Evolutionary conservation across 768 basidiomycete species (phyloP).

Genomic region (Russula lepida): DNA sequence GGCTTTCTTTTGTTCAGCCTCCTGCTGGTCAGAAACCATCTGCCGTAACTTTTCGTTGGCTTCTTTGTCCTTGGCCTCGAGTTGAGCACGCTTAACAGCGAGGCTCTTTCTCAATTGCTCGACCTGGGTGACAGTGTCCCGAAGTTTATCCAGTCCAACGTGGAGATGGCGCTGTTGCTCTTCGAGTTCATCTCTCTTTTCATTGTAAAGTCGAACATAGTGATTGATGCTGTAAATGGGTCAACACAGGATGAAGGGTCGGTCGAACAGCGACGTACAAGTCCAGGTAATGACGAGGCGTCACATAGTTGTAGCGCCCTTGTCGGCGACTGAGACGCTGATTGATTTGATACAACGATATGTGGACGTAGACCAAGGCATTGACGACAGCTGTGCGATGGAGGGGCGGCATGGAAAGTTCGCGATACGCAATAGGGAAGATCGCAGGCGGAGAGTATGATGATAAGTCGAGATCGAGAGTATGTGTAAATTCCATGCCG

Average conservation of each 20-base stretch:
- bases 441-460: conserved; percentile 69
- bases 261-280: conserved; percentile 56
- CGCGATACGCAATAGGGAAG: conserved; percentile 87
- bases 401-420: conserved; percentile 74
- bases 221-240: conserved; percentile 73
- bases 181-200: conserved; percentile 95
- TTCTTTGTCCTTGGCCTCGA: conserved; percentile 88
- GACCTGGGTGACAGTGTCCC: conserved; percentile 92
- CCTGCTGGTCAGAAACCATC: conserved; percentile 98
- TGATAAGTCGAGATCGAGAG: conserved; percentile 83
- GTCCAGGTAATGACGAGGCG: conserved; percentile 95
- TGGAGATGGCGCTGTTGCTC: conserved; percentile 98
- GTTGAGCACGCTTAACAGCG: conserved; percentile 85
- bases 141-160: conserved; percentile 93
- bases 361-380: conserved; percentile 86
- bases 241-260: conserved; percentile 5
- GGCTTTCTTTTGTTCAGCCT: conserved; percentile 96
- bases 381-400: conserved; percentile 91
- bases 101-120: conserved; percentile 94
- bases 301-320: conserved; percentile 95
- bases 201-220: conserved; percentile 88
- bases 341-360: conserved; percentile 84
- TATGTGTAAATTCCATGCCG: conserved; percentile 91
- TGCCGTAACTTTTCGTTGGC: conserved; percentile 96
- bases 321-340: conserved; percentile 81